phyloP scores from a whole-genome alignment of 23 red algal genomes.

The Chondrus crispus region DNA sequence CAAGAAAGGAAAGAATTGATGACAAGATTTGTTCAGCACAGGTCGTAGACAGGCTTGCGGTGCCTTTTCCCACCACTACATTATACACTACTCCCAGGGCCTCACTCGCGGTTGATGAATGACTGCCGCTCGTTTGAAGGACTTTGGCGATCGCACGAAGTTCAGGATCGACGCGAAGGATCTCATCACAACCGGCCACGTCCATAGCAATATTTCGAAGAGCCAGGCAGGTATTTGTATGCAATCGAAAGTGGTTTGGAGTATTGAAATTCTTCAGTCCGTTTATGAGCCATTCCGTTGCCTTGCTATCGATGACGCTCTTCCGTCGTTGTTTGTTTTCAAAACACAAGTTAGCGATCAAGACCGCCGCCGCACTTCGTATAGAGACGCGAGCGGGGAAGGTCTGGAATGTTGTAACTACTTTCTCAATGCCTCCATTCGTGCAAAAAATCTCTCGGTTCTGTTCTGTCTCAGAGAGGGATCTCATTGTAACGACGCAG shows the following conservation, averaged over 20 bases:
- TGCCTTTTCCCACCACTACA: background rate
- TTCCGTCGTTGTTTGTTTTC: background rate
- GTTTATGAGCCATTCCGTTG: background rate
- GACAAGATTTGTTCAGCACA: background rate
- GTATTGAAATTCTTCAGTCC: background rate
- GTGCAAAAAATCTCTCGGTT: slow-evolving; percentile 14
- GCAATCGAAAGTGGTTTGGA: background rate
- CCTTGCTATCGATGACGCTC: background rate
- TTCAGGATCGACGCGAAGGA: background rate
- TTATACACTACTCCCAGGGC: slow-evolving; percentile 19
- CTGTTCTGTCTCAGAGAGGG: background rate
- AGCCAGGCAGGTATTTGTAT: slow-evolving; percentile 32
- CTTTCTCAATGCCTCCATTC: background rate
- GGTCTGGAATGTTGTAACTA: background rate
- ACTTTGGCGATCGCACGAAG: background rate
- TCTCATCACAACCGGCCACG: background rate
- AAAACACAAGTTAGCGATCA: slow-evolving; percentile 36
- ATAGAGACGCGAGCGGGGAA: slow-evolving; percentile 15
- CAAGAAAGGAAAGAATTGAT: background rate
- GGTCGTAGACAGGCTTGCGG: background rate
- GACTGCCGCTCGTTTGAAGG: background rate
- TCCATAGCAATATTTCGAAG: slow-evolving; percentile 29
- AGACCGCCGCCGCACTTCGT: background rate
- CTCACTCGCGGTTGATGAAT: background rate
- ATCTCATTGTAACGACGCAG: background rate